Conservation (phyloP, 2,329 filamentous ascomycete species). For the Talaromyces pinophilus region DNA sequence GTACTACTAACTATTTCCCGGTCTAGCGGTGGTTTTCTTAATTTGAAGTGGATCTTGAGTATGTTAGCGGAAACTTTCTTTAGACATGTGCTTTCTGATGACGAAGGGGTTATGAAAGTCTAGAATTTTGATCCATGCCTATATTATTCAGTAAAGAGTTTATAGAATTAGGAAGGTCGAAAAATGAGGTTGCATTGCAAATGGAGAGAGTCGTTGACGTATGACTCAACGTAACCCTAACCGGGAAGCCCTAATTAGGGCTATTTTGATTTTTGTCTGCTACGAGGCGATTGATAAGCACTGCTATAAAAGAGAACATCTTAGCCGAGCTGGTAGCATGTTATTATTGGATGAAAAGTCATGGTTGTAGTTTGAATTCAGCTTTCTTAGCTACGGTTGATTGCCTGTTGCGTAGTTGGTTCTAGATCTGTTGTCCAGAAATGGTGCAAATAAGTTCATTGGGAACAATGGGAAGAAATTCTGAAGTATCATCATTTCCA, state of each 20-base stretch:
- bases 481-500: no score
- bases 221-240: constrained; percentile 6
- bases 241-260: not conserved
- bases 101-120: not conserved
- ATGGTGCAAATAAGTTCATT: no score
- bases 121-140: not conserved
- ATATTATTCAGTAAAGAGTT: no score
- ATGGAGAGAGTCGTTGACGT: constrained; percentile 5
- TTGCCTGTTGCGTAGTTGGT: not conserved
- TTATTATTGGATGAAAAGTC: not conserved
- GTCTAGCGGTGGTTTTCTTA: constrained; percentile 2
- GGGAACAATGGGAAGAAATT: no score
- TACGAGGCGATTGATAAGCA: not conserved
- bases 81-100: not conserved
- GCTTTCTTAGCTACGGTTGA: not conserved
- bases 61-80: not conserved
- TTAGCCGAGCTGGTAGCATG: not conserved
- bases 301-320: not conserved
- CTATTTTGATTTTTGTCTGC: not conserved
- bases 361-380: not conserved
- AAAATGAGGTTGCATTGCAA: not conserved
- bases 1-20: not conserved
- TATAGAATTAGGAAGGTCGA: not conserved
- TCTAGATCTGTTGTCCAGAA: not conserved
- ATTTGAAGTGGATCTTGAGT: not conserved